Evolutionary conservation across 2,329 filamentous ascomycete genomes (phyloP), one percentile per base, ranked within the genome.

Genomic region (Bipolaris bicolor): DNA sequence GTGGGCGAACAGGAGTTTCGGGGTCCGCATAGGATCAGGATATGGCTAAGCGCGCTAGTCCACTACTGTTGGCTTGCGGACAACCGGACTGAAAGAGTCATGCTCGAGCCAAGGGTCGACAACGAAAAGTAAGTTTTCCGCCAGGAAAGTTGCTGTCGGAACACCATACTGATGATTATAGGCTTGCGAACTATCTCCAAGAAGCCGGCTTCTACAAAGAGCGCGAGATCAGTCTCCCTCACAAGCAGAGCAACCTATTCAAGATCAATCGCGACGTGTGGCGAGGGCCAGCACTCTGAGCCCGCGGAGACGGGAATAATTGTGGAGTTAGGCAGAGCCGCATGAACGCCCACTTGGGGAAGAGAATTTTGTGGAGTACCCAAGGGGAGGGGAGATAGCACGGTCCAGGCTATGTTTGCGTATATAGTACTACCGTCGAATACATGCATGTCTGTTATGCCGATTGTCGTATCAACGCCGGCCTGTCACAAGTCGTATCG

Each of bases 1-100:
- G 85, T 99, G 3, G 95, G 95, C 1, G 95, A 98, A 78, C 88
- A 97, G 68, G 96, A 95, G 80, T 96, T 92, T 54, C 83, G 94
- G 49, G 94, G 94, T 0, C 79, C 86, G n/a, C 84, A 90, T 67
- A 80, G 88, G 20, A 90, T 97, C 20, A 85, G 85, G 51, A 81
- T 88, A 31, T 99, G 95, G 95, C 75, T 97, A 65, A 90, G 86
- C 49, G 89, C 92, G 18, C 74, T 98, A 65, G 88, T 95, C n/a
- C 95, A 99, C 76, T 94, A 89, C 81, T 90, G 89, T 66, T 89
- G 90, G 72, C 79, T 89, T 62, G 83, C 88, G 2, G 93, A 97
- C 73, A 84, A 87, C 66, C 83, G 95, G 62, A 98, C 94, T 1
- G 88, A 92, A 80, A 88, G 85, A 51, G 85, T 98, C 20, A 88